Conservation (phyloP, 2,329 filamentous ascomycete genomes). For the Epichloe sibirici region DNA sequence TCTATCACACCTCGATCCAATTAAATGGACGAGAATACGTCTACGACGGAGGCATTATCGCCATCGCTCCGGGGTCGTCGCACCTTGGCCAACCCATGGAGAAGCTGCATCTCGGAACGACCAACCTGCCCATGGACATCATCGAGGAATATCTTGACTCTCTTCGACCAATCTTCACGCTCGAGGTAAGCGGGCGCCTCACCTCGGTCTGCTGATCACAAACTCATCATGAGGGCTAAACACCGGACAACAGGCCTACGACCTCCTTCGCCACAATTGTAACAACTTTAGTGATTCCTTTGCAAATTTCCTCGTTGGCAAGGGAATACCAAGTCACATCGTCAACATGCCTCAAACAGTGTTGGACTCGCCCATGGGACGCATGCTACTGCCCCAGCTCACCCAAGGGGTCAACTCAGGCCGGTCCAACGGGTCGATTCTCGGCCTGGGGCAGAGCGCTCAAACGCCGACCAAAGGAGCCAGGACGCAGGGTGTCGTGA, state of each 20-base stretch:
- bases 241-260: conserved; percentile 57
- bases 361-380: conserved; percentile 73
- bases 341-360: conserved; percentile 74
- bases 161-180: conserved; percentile 67
- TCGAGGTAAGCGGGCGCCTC: conserved; percentile 39
- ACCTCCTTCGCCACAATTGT: conserved; percentile 85
- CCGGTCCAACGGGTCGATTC: conserved; percentile 37
- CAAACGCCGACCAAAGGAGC: conserved; percentile 9
- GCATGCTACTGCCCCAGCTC: conserved; percentile 69
- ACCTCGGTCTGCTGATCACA: background rate
- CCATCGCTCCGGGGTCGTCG: conserved; percentile 66
- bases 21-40: conserved; percentile 78
- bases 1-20: conserved; percentile 90
- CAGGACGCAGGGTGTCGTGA: conserved; percentile 35
- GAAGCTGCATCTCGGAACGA: conserved; percentile 60
- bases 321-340: conserved; percentile 80
- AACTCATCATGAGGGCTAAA: background rate
- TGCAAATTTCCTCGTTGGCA: conserved; percentile 76
- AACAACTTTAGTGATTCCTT: conserved; percentile 97
- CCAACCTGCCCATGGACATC: conserved; percentile 66
- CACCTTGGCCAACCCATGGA: conserved; percentile 81
- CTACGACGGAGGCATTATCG: conserved; percentile 79
- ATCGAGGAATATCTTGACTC: conserved; percentile 83
- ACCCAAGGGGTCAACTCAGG: conserved; percentile 38
- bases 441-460: conserved; percentile 35